A percentile compares a stretch with the other conserved stretches of the same genome.
Evolutionary conservation across 139 green algal species (phyloP).

Genomic region (Picochlorum sp.): DNA sequence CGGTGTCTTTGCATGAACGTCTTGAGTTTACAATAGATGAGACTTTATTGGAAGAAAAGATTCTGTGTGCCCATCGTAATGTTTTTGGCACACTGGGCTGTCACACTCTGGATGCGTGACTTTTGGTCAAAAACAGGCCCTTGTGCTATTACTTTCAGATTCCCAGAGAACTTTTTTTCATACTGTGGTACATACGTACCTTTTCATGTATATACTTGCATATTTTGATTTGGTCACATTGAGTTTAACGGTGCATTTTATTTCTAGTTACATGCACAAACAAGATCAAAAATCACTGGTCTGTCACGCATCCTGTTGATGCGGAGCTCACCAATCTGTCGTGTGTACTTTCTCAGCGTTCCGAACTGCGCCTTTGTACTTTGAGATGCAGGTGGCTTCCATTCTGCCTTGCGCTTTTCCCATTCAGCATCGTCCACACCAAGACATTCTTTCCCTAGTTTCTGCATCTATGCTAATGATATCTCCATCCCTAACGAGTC

Average conservation of each 20-base stretch:
- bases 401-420: slow-evolving; percentile 47
- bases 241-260: not conserved
- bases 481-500: slow-evolving; percentile 84
- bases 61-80: too few species aligned
- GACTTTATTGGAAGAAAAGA: too few species aligned
- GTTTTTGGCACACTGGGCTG: too few species aligned
- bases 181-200: too few species aligned
- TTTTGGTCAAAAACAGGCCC: too few species aligned
- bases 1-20: too few species aligned
- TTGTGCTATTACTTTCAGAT: too few species aligned
- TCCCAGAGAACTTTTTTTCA: too few species aligned
- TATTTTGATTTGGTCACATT: not conserved
- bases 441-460: slow-evolving; percentile 63
- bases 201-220: too few species aligned
- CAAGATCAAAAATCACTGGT: slow-evolving; percentile 42
- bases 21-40: too few species aligned
- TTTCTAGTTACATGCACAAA: not conserved
- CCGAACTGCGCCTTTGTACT: slow-evolving; percentile 68
- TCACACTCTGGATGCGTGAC: too few species aligned
- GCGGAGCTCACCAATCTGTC: slow-evolving; percentile 76
- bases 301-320: slow-evolving; percentile 86
- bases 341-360: slow-evolving; percentile 98
- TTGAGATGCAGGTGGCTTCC: slow-evolving; percentile 50
- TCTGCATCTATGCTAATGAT: slow-evolving; percentile 82
- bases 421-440: slow-evolving; percentile 63